phyloP scores from a whole-genome alignment of 371 early-diverging fungal species.

The Coemansia sp. region DNA sequence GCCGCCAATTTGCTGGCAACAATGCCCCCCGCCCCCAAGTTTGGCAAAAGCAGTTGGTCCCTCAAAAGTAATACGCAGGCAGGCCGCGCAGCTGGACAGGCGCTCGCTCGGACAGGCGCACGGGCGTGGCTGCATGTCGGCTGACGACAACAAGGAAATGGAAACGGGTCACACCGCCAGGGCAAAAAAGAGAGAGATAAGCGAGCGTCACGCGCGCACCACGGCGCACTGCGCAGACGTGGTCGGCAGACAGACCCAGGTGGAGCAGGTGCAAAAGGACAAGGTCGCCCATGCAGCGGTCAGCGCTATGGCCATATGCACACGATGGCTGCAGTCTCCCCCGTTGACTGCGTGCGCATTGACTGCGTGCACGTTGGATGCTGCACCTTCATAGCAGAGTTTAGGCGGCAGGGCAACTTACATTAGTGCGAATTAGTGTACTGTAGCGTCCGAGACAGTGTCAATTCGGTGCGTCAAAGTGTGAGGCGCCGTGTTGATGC shows the following conservation, averaged over 20 bases:
- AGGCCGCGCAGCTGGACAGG: not conserved
- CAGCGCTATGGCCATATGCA: no score
- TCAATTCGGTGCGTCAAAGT: no score
- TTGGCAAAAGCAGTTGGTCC: conserved; percentile 1
- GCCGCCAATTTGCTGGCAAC: conserved; percentile 5
- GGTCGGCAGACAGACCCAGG: not conserved
- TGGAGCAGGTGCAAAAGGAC: not conserved
- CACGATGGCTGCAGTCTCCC: no score
- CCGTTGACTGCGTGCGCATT: no score
- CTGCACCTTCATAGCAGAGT: no score
- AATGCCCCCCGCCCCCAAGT: conserved; percentile 4
- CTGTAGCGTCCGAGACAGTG: no score
- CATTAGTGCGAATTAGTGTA: no score
- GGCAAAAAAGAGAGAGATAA: not conserved
- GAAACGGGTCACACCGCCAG: conserved; percentile 3
- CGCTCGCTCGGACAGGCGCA: not conserved
- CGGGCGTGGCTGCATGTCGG: conserved; percentile 3
- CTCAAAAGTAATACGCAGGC: conserved; percentile 4
- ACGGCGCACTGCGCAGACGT: no score
- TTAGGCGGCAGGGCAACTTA: no score
- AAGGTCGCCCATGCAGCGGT: no score
- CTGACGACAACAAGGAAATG: conserved; percentile 6
- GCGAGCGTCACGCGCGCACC: not conserved
- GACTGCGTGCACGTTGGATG: no score
- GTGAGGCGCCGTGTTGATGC: no score